Base-by-base conservation (phyloP, 2,329 filamentous ascomycete genomes). In the Conoideocrella luteorostrata region DNA sequence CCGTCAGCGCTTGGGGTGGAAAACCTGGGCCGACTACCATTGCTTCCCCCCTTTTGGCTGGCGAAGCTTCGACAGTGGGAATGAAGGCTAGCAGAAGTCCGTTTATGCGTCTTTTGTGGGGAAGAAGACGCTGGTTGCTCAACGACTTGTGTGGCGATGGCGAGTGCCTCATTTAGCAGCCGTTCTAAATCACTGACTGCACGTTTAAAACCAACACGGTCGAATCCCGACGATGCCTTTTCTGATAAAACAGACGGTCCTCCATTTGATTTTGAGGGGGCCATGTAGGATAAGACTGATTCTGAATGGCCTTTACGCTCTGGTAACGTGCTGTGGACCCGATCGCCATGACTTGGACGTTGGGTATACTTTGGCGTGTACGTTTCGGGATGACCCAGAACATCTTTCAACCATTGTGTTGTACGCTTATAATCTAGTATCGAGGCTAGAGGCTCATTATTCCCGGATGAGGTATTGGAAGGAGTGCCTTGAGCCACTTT, bases 161-260 rank as follows among this genome's bases (percentile, higher is more conserved):
- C 55, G 7, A 74, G 51, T 10, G 70, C 70, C 52, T 76, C 71
- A 24, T 59, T 65, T 5, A 76, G 52, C 15, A 76, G 63, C 20
- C 64, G 59, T 46, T 76, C 71, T 21, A 75, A 56, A 45, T 74
- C 66, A 28, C 57, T 58, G 28, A 71, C 57, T 3, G 65, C 62
- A 5, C 52, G 59, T 34, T 60, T 62, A 47, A 71, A 67, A 7
- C 47, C 44, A 20, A 48, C 24, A 3, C 53, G 51, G 30, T 63
- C 58, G 24, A 61, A 47, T 7, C 42, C 53, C 7, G 50, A 42
- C 13, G 54, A 49, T n/a, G 50, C 50, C 10, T 46, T 52, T 11
- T 50, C 48, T 20, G 55, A 54, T 7, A 51, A 30, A 7, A 43
- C 40, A 13, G 54, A 52, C 13, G 47, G 46, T 23, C 44, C 47